Evolutionary conservation across 495 filamentous ascomycete species (phyloP).

Genomic region (Neurospora sp.): DNA sequence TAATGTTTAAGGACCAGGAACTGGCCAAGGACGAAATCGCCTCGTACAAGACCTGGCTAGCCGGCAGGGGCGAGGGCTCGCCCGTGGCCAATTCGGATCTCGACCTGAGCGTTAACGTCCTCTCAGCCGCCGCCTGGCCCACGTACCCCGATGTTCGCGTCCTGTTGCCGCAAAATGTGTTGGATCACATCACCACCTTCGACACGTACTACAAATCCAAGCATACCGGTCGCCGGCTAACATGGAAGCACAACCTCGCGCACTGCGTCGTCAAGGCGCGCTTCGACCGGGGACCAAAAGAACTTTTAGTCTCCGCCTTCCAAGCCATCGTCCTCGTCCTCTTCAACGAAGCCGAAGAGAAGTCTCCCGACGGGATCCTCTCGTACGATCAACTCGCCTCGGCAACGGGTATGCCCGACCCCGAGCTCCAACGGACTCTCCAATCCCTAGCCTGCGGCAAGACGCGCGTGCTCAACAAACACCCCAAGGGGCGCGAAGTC

Average conservation of each 20-base stretch:
- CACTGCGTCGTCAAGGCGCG: slow-evolving; percentile 73
- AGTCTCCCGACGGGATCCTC: slow-evolving; percentile 32
- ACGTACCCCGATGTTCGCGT: slow-evolving; percentile 75
- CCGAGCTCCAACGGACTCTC: slow-evolving; percentile 76
- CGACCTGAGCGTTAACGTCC: slow-evolving; percentile 77
- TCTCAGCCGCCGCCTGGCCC: slow-evolving; percentile 85
- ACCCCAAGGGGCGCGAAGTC: slow-evolving; percentile 76
- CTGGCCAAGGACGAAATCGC: slow-evolving; percentile 74
- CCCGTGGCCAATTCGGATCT: slow-evolving; percentile 38
- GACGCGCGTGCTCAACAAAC: slow-evolving; percentile 75
- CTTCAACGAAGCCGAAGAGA: slow-evolving; percentile 65
- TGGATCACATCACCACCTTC: slow-evolving; percentile 58
- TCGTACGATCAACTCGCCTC: slow-evolving; percentile 60
- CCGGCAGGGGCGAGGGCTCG: slow-evolving; percentile 35
- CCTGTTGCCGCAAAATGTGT: slow-evolving; percentile 61
- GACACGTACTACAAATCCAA: slow-evolving; percentile 75
- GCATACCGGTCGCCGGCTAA: slow-evolving; percentile 73
- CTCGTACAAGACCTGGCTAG: slow-evolving; percentile 51
- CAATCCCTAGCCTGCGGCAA: slow-evolving; percentile 91
- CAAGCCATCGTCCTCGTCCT: slow-evolving; percentile 85
- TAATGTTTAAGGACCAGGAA: slow-evolving; percentile 98
- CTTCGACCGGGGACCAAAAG: slow-evolving; percentile 71
- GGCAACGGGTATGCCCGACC: slow-evolving; percentile 53
- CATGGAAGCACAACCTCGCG: slow-evolving; percentile 85
- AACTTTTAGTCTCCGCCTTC: slow-evolving; percentile 77